phyloP scores from a whole-genome alignment of 1,139 yeast genomes.

The Taphrina betulina region DNA sequence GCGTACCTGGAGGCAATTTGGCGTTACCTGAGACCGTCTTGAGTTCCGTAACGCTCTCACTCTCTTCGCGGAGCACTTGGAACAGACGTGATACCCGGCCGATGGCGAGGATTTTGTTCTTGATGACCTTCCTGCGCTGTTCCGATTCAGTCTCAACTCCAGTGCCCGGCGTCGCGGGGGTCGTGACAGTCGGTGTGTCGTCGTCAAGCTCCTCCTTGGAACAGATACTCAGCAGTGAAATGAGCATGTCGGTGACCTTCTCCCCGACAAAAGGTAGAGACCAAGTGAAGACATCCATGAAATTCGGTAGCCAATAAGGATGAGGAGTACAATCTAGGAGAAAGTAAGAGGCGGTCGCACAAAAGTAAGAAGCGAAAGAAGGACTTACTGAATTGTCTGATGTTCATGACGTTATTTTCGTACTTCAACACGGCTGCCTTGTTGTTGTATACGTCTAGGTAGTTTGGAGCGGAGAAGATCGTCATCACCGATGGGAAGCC shows the following conservation, averaged over 20 bases:
- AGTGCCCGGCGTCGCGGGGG: constrained; percentile 36
- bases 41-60: constrained; percentile 80
- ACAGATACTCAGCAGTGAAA: constrained; percentile 85
- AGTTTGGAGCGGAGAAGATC: constrained; percentile 93
- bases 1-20: constrained; percentile 80
- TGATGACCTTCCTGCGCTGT: constrained; percentile 60
- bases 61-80: constrained; percentile 81
- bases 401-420: constrained; percentile 84
- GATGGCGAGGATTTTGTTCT: constrained; percentile 90
- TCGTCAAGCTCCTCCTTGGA: constrained; percentile 91
- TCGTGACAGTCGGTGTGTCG: constrained; percentile 45
- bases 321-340: constrained; percentile 82
- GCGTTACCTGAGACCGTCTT: constrained; percentile 65
- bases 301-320: constrained; percentile 96
- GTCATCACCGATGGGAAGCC: constrained; percentile 94
- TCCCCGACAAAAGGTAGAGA: constrained; percentile 97
- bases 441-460: constrained; percentile 87
- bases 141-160: constrained; percentile 38
- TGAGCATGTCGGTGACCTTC: constrained; percentile 88
- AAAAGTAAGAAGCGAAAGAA: too few relatives aligned
- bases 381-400: constrained; percentile 90
- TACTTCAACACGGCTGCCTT: constrained; percentile 92
- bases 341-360: too few relatives aligned
- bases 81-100: constrained; percentile 94
- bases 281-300: constrained; percentile 98